Evolutionary conservation across 2,329 filamentous ascomycete species (phyloP).

Genomic region (Fusarium subglutinans): DNA sequence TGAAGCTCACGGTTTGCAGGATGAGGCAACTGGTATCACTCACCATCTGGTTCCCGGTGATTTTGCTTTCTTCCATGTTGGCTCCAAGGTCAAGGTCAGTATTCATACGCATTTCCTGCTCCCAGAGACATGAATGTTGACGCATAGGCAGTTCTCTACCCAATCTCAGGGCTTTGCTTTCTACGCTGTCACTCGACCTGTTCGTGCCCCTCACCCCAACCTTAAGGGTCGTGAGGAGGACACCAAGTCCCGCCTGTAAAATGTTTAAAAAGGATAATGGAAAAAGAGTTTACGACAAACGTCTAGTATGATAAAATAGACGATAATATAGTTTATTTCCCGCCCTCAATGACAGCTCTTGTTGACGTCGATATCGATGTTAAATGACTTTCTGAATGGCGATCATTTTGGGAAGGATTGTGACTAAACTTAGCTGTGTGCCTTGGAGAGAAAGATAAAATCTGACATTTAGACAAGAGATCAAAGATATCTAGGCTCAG

Average conservation of each 20-base stretch:
- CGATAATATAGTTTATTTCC: neutral
- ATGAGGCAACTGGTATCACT: slow-evolving; percentile 40
- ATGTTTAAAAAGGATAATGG: neutral
- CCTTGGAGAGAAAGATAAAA: fast-evolving
- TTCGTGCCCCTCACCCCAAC: slow-evolving; percentile 37
- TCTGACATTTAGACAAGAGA: neutral
- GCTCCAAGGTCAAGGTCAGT: slow-evolving; percentile 40
- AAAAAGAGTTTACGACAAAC: neutral
- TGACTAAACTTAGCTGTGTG: too few relatives aligned
- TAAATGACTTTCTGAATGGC: fast-evolving
- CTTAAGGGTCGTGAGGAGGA: slow-evolving; percentile 35
- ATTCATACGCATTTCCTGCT: fast-evolving
- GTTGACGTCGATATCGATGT: neutral
- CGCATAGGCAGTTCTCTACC: slow-evolving; percentile 32
- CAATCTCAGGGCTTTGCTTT: slow-evolving; percentile 38
- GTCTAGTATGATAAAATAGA: neutral
- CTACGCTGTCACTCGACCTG: slow-evolving; percentile 38
- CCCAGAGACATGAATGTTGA: neutral
- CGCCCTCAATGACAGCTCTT: fast-evolving
- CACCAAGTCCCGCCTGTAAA: slow-evolving; percentile 32
- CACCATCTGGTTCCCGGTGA: slow-evolving; percentile 36
- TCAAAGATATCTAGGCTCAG: neutral
- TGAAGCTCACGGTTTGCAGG: slow-evolving; percentile 10
- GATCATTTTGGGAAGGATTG: fast-evolving
- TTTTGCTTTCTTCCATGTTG: slow-evolving; percentile 41